Evolutionary conservation across 164 flowering plant genomes (phyloP).

Genomic region (Vitis labrusca): DNA sequence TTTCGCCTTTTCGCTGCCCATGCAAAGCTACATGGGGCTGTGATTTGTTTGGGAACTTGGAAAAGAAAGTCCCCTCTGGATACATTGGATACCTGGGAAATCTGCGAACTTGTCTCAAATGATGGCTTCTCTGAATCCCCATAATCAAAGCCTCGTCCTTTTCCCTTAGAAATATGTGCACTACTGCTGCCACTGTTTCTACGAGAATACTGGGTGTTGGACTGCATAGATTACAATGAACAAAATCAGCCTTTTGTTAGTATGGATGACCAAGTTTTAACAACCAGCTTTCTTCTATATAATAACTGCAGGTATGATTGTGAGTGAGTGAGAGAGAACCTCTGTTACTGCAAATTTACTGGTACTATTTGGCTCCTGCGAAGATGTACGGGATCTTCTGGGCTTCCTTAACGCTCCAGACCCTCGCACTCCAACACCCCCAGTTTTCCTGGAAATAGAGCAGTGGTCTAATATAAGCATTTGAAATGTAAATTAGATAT

Average conservation of each 20-base stretch:
- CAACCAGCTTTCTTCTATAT: not conserved
- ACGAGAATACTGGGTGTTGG: constrained; percentile 13
- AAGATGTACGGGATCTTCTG: constrained; percentile 34
- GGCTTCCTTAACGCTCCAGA: constrained; percentile 43
- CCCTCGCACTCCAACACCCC: constrained; percentile 36
- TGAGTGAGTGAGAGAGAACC: constrained; percentile 33
- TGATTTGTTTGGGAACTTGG: constrained; percentile 20
- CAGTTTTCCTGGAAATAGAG: constrained; percentile 49
- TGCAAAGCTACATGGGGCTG: constrained; percentile 36
- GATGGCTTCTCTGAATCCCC: constrained; percentile 29
- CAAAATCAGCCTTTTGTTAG: too few relatives aligned
- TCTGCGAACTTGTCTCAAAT: constrained; percentile 37
- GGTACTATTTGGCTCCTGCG: constrained; percentile 38
- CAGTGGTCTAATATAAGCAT: too few relatives aligned
- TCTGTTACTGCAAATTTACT: constrained; percentile 27
- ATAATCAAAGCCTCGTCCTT: constrained; percentile 10
- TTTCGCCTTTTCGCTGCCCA: constrained; percentile 41
- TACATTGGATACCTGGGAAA: constrained; percentile 28
- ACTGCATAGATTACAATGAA: constrained; percentile 25
- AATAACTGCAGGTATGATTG: not conserved
- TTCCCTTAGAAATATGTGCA: constrained; percentile 15
- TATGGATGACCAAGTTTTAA: not conserved
- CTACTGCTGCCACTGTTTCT: constrained; percentile 17
- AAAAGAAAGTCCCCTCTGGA: constrained; percentile 26
- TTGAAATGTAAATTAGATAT: not conserved